phyloP scores from a whole-genome alignment of 2,329 filamentous ascomycete genomes.

The Fusarium anguioides region DNA sequence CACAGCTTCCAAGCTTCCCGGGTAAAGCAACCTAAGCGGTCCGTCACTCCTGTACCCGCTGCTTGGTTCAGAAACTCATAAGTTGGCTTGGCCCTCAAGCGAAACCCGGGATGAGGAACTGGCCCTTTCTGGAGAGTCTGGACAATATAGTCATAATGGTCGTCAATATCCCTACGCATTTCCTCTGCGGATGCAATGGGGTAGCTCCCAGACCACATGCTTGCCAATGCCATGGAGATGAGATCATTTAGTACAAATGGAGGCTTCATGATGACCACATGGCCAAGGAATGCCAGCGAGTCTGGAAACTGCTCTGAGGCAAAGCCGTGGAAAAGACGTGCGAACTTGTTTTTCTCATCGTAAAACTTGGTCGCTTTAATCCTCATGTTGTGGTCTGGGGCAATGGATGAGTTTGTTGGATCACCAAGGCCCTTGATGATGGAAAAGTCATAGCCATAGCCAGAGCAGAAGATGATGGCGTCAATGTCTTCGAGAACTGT shows the following conservation, averaged over 20 bases:
- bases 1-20: conserved; percentile 57
- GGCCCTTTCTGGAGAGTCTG: conserved; percentile 40
- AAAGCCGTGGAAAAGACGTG: conserved; percentile 48
- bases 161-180: conserved; percentile 45
- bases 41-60: conserved; percentile 56
- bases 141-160: conserved; percentile 42
- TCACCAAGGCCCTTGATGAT: conserved; percentile 45
- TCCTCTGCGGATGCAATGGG: conserved; percentile 35
- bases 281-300: conserved; percentile 47
- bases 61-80: conserved; percentile 54
- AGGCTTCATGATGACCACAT: conserved; percentile 41
- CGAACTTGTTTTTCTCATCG: conserved; percentile 38
- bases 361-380: conserved; percentile 40
- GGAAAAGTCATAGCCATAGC: conserved; percentile 48
- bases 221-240: conserved; percentile 46
- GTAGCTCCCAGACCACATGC: conserved; percentile 45
- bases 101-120: conserved; percentile 42
- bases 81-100: conserved; percentile 35
- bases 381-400: conserved; percentile 42
- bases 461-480: conserved; percentile 49
- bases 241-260: conserved; percentile 47
- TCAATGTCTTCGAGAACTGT: conserved; percentile 49
- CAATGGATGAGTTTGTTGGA: conserved; percentile 42
- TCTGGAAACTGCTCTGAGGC: conserved; percentile 49
- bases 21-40: conserved; percentile 53